phyloP scores from a whole-genome alignment of 345 rosid species.

The Kernera saxatilis region DNA sequence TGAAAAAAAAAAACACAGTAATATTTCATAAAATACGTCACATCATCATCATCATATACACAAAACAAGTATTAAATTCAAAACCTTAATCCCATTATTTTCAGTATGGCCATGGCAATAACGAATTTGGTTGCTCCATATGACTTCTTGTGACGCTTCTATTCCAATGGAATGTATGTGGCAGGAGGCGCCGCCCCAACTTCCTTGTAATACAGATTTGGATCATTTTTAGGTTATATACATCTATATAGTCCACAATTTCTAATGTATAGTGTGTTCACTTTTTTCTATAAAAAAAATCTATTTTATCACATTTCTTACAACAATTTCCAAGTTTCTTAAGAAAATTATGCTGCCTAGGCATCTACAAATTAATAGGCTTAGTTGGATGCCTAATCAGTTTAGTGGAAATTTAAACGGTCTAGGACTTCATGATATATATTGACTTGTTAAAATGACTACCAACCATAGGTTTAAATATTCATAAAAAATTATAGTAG shows the following conservation, averaged over 20 bases:
- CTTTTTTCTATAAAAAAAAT: not conserved
- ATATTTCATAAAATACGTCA: conserved; percentile 9
- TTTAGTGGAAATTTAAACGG: not conserved
- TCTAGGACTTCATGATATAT: not conserved
- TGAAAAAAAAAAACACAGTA: not conserved
- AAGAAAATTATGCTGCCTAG: not conserved
- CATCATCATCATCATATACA: conserved; percentile 20
- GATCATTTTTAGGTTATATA: not conserved
- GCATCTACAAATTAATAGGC: not conserved
- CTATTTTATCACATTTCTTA: not conserved
- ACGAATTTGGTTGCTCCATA: not conserved
- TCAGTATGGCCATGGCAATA: not conserved
- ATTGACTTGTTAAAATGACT: not conserved
- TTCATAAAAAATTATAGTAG: not conserved
- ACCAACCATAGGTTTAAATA: not conserved
- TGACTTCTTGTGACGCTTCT: not conserved
- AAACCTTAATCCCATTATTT: conserved; percentile 6
- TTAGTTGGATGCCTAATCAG: not conserved
- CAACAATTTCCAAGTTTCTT: not conserved
- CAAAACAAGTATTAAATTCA: not conserved
- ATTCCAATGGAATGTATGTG: not conserved
- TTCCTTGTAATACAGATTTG: not conserved
- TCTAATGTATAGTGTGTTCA: not conserved
- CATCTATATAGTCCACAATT: not conserved
- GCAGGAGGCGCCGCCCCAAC: conserved; percentile 15